Base-by-base conservation (phyloP, 2,329 filamentous ascomycete genomes). In the Calycina herbarum region DNA sequence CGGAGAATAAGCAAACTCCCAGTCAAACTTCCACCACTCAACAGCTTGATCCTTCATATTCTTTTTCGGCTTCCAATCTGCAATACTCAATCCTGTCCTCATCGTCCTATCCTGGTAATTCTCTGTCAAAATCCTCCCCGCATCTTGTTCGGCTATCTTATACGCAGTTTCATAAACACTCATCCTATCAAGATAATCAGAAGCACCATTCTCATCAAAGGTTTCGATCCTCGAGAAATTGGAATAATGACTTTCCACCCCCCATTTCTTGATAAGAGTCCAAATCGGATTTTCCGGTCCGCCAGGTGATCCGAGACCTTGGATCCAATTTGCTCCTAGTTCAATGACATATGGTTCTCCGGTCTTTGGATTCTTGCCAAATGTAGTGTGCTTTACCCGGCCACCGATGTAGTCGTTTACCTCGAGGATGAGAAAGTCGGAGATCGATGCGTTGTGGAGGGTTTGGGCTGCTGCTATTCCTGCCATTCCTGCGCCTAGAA, bases 261-360 rank as follows among this genome's bases (percentile, higher is more conserved):
- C 77, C 69, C 86, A 82, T 71, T 89, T 87, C 75, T 89, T 82
- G 0, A 83, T 83, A 73, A 88, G 74, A 0, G 81, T 83, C 85
- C 86, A 89, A 57, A 90, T 83, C 0, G 88, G 88, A 60, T 90
- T 88, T 59, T 86, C 82, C 40, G 78, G 78, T 5, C 77, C 78
- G 40, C 72, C 68, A 62, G 75, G 40, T 33, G 76, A 79, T 31
- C 40, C 67, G 1, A 79, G 73, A 29, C 78, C 82, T 78, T 79
- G 81, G 35, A 81, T 72, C 89, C 89, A 91, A 68, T 91, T 91
- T 6, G 89, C 88, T 2, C 89, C 89, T 0, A 89, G 77, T 73
- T 91, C 89, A 10, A 91, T 79, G 0, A 79, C 81, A 57, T 70
- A 73, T 27, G 69, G 71, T 0, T 81, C 78, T 0, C 85, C 85